phyloP scores from a whole-genome alignment of 345 rosid species.

The thale cress (Arabidopsis thaliana) region TAIR10.1 NC_003074.8:6644501-6645000 shows the following conservation, averaged over 20 bases:
- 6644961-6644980: constrained; percentile 63
- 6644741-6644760: constrained; percentile 49
- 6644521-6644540: constrained; percentile 80
- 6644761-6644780: constrained; percentile 42
- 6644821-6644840: constrained; percentile 46
- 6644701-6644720: constrained; percentile 73
- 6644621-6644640: constrained; percentile 52
- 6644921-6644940: constrained; percentile 80
- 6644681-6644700: constrained; percentile 81
- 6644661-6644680: constrained; percentile 41
- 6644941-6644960: constrained; percentile 59
- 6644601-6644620: constrained; percentile 45
- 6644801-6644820: constrained; percentile 48
- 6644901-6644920: constrained; percentile 62
- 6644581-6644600: constrained; percentile 49
- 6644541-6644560: constrained; percentile 92
- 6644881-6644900: constrained; percentile 59
- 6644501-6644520: constrained; percentile 88
- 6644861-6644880: constrained; percentile 51
- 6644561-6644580: constrained; percentile 60
- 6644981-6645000: constrained; percentile 48
- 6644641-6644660: constrained; percentile 41
- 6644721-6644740: constrained; percentile 51
- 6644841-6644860: constrained; percentile 52
- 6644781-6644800: constrained; percentile 53